These are phyloP conservation scores for Cunninghamia lanceolata DNA, from an alignment of 75 land plant species.

Conservation along the genomic window DNA sequence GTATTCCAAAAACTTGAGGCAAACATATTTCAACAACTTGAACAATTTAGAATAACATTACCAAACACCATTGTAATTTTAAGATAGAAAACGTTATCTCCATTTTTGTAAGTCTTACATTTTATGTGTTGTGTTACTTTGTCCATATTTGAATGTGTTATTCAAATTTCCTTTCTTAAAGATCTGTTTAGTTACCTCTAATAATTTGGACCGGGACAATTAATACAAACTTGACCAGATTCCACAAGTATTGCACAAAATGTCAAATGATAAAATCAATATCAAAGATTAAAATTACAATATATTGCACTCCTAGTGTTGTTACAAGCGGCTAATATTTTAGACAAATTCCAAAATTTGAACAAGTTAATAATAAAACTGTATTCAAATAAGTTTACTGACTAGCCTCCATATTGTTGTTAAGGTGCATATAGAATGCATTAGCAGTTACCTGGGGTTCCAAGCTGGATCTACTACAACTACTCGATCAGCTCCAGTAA, in stretches of 20 bases:
- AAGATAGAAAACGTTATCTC: too few relatives aligned
- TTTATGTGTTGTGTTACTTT: too few relatives aligned
- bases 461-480: constrained; percentile 99
- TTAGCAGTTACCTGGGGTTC: constrained; percentile 82
- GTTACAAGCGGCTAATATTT: neutral
- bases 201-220: neutral
- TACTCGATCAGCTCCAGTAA: constrained; percentile 98
- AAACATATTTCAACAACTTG: too few relatives aligned
- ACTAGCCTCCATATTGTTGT: neutral
- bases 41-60: too few relatives aligned
- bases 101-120: too few relatives aligned
- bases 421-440: neutral
- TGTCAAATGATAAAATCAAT: neutral
- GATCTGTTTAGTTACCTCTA: neutral
- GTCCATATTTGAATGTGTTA: too few relatives aligned
- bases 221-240: neutral
- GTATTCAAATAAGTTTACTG: neutral
- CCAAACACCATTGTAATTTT: too few relatives aligned
- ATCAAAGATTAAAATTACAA: neutral
- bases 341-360: neutral
- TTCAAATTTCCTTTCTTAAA: too few relatives aligned
- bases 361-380: neutral
- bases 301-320: neutral
- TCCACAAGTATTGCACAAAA: neutral
- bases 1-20: too few relatives aligned